Evolutionary conservation across 78 protist genomes (phyloP), one percentile per base, ranked within the genome.

Genomic region (Dictyostelium purpureum): DNA sequence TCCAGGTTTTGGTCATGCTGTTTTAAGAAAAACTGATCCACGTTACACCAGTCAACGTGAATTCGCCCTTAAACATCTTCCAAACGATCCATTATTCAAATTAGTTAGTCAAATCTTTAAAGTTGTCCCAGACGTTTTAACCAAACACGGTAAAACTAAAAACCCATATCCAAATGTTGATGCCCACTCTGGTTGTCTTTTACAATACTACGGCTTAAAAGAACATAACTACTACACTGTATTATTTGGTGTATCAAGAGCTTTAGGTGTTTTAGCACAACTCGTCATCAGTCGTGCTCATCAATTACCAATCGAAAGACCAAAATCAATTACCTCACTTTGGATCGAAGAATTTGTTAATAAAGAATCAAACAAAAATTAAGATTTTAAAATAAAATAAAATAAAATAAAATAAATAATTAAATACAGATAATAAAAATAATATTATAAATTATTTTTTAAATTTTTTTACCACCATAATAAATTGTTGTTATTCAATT

Each of bases 1-100:
- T 77, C 99, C 99, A 45, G 99, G 99, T 16, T 98, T 96, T 91
- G 99, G 99, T 47, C 99, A 98, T 88, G 99, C 99, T 59, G 99
- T 98, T 43, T 82, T 90, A 54, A 69, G 97, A 49, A 96, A 97
- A 96, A 97, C 98, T 33, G 99, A 97, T 87, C 99, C 99, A 70
- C 96, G 99, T 73, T 98, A 97, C 98, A 97, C 97, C 43, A 96
- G 97, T 80, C 99, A 98, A 90, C 96, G 98, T 67, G 99, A 98
- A 70, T 98, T 98, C 37, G 99, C 99, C 57, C 78, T 94, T 57
- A 97, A 98, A 96, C 98, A 98, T 94, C 49, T 97, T 40, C 99
- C 99, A 77, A 76, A 98, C 31, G 99, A 98, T 94, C 95, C 92
- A 38, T 79, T 95, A 77, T 97, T 97, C 98, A 85, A 96, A 95